Base-by-base conservation (phyloP, 257 asterid species). In the Schizonepeta tenuifolia region DNA sequence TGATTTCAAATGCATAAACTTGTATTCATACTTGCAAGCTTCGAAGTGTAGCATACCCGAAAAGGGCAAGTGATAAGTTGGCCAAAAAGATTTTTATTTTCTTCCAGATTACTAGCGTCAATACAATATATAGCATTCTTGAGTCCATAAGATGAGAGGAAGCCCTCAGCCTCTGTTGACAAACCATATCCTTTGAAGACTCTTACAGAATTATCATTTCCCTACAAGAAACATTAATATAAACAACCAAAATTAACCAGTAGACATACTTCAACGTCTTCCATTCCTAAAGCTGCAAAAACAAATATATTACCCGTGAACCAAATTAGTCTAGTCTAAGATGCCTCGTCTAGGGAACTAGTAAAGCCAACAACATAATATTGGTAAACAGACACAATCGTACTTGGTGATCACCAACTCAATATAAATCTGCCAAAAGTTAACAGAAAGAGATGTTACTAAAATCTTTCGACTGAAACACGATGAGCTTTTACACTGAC, bases 61-160 rank as follows among this genome's bases (percentile, higher is more conserved):
- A 85, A 88, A 38, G 97, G 97, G 73, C 99, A 95, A 69, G 86
- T 75, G 46, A 81, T 65, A 54, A 92, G 86, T 68, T 78, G 86
- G 74, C 99, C 99, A 75, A 95, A 95, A 53, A 92, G 95, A 80
- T 83, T 93, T 63, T 86, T 93, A 82, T 83, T 93, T 60, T 86
- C 95, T 66, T 82, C 90, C 71, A 95, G 83, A 59, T 80, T 84
- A 60, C 77, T 63, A 66, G 86, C 81, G 76, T 82, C 84, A 33
- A 90, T 47, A 62, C 92, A 83, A 76, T 92, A 91, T 51, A 89
- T 87, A 15, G 97, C 84, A 84, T 86, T 88, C 79, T 84, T 88
- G 65, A 95, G 95, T 62, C 98, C 99, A 56, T 78, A 91, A 54
- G 93, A 81, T 10, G 97, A 79, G 72, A 95, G 93, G 78, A 86